phyloP scores from a whole-genome alignment of 1,139 yeast genomes.

The Blastobotrys illinoisensis region DNA sequence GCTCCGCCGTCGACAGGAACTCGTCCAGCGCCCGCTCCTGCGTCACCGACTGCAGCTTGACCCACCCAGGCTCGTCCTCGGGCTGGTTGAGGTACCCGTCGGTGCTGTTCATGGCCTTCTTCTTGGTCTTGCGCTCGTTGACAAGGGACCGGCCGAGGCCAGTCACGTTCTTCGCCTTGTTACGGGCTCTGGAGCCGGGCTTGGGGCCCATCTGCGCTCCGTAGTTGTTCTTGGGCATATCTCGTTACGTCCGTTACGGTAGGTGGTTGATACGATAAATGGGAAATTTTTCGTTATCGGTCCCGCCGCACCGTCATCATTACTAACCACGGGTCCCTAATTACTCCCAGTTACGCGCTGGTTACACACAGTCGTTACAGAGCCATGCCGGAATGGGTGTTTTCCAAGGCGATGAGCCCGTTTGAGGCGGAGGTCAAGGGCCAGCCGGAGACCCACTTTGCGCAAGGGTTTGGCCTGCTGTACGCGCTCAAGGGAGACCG shows the following conservation, averaged over 20 bases:
- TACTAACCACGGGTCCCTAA: not conserved
- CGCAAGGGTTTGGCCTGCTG: not conserved
- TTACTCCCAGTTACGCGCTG: too few relatives aligned
- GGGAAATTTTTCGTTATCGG: not conserved
- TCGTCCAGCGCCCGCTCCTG: constrained; percentile 94
- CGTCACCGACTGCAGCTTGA: constrained; percentile 84
- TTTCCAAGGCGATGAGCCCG: not conserved
- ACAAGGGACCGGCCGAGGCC: constrained; percentile 85
- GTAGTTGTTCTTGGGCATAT: constrained; percentile 9
- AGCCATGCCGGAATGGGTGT: not conserved
- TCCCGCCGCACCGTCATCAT: not conserved
- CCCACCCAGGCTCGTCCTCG: constrained; percentile 82
- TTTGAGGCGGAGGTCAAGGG: not conserved
- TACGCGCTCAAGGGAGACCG: not conserved
- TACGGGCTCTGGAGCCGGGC: constrained; percentile 49
- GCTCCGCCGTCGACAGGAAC: constrained; percentile 87
- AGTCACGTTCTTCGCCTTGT: constrained; percentile 73
- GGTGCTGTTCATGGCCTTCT: constrained; percentile 40
- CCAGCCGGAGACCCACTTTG: not conserved
- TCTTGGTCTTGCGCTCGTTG: constrained; percentile 65
- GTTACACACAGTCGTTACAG: too few relatives aligned
- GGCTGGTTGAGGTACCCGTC: constrained; percentile 33
- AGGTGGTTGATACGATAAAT: not conserved
- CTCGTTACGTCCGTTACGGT: too few relatives aligned
- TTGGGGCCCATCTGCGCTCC: constrained; percentile 85